phyloP scores from a whole-genome alignment of 305 asterid genomes.

The Plantago coronopus region DNA sequence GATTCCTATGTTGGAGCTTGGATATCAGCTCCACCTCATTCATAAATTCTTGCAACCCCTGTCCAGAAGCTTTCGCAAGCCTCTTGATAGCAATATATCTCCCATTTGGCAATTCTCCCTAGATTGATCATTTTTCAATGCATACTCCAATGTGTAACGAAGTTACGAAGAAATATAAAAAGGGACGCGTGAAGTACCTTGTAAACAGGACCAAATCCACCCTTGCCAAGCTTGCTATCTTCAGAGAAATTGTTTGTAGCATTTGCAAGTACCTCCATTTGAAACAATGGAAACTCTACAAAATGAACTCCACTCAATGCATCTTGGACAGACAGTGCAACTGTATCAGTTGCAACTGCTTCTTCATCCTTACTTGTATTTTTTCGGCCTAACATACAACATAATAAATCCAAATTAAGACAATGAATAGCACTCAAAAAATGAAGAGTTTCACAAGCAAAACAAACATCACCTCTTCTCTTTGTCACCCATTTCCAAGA shows the following conservation, averaged over 20 bases:
- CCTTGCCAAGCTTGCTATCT: slow-evolving; percentile 54
- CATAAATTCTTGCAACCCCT: slow-evolving; percentile 52
- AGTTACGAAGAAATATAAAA: neutral
- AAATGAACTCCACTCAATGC: slow-evolving; percentile 27
- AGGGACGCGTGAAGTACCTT: slow-evolving; percentile 31
- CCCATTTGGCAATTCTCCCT: slow-evolving; percentile 52
- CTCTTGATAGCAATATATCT: slow-evolving; percentile 52
- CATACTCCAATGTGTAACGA: neutral
- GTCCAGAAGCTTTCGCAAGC: slow-evolving; percentile 49
- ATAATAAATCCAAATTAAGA: too few relatives aligned
- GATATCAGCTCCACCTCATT: slow-evolving; percentile 51
- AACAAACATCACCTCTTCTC: slow-evolving; percentile 35
- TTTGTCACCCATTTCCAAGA: slow-evolving; percentile 37
- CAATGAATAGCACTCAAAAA: neutral
- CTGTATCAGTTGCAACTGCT: slow-evolving; percentile 3
- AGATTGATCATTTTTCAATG: slow-evolving; percentile 14
- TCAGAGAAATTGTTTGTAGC: slow-evolving; percentile 46
- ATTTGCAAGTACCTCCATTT: slow-evolving; percentile 33
- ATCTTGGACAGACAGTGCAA: slow-evolving; percentile 23
- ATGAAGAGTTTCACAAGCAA: neutral
- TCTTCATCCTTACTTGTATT: slow-evolving; percentile 4
- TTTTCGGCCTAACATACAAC: slow-evolving; percentile 21
- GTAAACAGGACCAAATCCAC: slow-evolving; percentile 69
- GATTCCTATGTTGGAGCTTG: slow-evolving; percentile 51
- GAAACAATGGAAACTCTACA: slow-evolving; percentile 49